Base-by-base conservation (phyloP, 2,329 filamentous ascomycete species). In the Fusarium decemcellulare region DNA sequence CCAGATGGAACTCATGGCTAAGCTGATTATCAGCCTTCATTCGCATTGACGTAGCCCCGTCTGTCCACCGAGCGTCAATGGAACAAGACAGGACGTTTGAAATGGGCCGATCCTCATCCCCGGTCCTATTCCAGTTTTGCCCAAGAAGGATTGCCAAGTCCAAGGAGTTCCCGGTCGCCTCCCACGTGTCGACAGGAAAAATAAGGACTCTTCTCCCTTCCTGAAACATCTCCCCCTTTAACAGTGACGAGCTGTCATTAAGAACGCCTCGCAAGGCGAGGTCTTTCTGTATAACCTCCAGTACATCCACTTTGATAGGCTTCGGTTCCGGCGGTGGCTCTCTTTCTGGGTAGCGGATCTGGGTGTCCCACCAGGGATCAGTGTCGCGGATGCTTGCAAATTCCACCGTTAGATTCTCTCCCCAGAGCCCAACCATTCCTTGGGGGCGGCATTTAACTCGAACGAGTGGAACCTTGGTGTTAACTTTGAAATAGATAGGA, bases 61-160 rank as follows among this genome's bases (percentile, higher is more conserved):
- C 16, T 12, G 10, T 14, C 32, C 6, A 29, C 23, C 23, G 23
- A 16, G 14, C n/a, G 37, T n/a, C 44, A 9, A 34, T 34, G 12
- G 32, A 34, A 12, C 32, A 34, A 34, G 32, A 9, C 12, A 34
- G 12, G 32, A 34, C 32, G 32, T 34, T 34, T 34, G 32, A 34
- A 34, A 23, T 23, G 23, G 32, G 32, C 32, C 12, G 4, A 9
- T 9, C 12, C 11, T 48, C 23, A 23, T 30, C 23, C 23, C 23
- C 6, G 14, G 8, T 30, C 8, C 2, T 11, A 15, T 11, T 32
- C 44, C 50, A 53, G 27, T 10, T 30, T 42, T 16, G 4, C 8
- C 50, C 50, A 12, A 53, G 50, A 42, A 48, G 44, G n/a, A 48
- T n/a, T 6, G 27, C 23, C 14, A 48, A 27, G 23, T 54, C 39